phyloP scores from a whole-genome alignment of 2,329 filamentous ascomycete genomes.

The Cryoendolithus antarcticus region DNA sequence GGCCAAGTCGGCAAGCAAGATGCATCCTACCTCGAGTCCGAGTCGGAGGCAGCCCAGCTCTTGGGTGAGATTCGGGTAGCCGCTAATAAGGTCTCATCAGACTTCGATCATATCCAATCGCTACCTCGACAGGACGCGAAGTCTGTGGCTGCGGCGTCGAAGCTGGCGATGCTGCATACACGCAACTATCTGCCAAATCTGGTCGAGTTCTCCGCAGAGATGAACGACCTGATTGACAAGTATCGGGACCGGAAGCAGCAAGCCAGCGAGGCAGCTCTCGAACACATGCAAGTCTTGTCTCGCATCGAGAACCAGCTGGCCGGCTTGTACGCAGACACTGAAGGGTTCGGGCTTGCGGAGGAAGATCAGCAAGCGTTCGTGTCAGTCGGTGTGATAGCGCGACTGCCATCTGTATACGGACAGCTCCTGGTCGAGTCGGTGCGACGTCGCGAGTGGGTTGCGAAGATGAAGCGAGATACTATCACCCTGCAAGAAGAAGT shows the following conservation, averaged over 20 bases:
- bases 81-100: constrained; percentile 72
- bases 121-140: constrained; percentile 53
- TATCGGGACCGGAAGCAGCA: constrained; percentile 52
- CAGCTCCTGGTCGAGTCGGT: constrained; percentile 79
- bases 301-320: constrained; percentile 65
- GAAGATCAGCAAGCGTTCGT: constrained; percentile 73
- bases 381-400: constrained; percentile 63
- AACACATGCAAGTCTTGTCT: constrained; percentile 72
- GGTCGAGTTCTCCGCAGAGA: constrained; percentile 43
- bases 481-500: constrained; percentile 84
- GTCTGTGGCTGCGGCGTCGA: constrained; percentile 47
- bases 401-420: constrained; percentile 80
- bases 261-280: constrained; percentile 52
- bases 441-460: constrained; percentile 76
- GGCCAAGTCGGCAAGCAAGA: constrained; percentile 28
- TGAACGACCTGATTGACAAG: constrained; percentile 41
- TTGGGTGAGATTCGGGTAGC: constrained; percentile 78
- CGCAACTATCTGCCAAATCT: constrained; percentile 51
- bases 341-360: constrained; percentile 56
- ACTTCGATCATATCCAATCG: constrained; percentile 64
- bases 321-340: constrained; percentile 59
- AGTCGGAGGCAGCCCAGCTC: constrained; percentile 52
- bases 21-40: constrained; percentile 9
- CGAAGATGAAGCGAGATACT: constrained; percentile 81
- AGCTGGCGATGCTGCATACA: constrained; percentile 52